Evolutionary conservation across 306 rosid genomes (phyloP), one percentile per base, ranked within the genome.

Genomic region (Vicia faba): DNA sequence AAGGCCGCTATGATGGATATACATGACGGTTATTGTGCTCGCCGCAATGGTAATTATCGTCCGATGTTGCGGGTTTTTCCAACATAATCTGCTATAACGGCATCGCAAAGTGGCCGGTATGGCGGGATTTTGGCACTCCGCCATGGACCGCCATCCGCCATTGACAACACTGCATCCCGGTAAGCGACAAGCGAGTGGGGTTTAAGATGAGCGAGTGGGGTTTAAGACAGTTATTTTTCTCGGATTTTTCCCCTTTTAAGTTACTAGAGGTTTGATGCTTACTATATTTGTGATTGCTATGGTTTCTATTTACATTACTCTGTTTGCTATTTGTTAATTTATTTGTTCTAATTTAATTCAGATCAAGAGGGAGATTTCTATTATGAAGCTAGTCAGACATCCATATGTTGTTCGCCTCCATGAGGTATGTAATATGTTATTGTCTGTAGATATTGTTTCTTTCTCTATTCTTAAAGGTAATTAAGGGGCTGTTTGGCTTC

Each of bases 301-400:
- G 44, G 13, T 57, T 64, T 70, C 39, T 77, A 28, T 39, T 54
- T 63, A 64, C 13, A 3, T 38, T 26, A 8, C 14, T 26, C 5
- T 49, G 18, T 57, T 29, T 70, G 11, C 25, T 63, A 12, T 65
- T 75, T 39, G 23, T 10, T 36, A 23, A 14, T 20, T 45, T 29
- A 10, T 45, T 64, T 60, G 14, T 19, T 68, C 38, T 35, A 39
- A 50, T 65, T 31, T 67, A 8, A 61, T 81, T 84, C 80, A 86
- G 97, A 88, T 91, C 73, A 88, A 91, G 88, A 84, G 86, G 82
- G 96, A 91, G 85, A 88, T 91, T 78, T 83, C 88, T 31, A 85
- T 88, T 50, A 91, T 91, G 97, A 91, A 88, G 84, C 95, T 85
- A 73, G 97, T 88, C 69, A 85, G 96, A 54, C 97, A 91, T 73